Conservation (phyloP, 2,329 filamentous ascomycete species). For the Hirsutella thompsonii region DNA sequence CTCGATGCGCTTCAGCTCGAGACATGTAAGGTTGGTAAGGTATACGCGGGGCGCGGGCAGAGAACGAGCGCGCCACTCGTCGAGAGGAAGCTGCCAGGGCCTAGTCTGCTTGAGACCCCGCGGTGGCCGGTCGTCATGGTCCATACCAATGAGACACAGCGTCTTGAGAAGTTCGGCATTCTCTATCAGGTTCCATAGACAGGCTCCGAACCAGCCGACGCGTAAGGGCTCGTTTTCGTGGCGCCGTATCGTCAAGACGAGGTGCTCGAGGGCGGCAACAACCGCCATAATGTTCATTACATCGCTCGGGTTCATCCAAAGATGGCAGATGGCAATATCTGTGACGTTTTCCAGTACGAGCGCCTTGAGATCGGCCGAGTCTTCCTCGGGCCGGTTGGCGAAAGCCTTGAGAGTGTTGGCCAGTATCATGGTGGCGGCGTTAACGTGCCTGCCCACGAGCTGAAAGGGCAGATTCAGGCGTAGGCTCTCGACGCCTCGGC, state of each 20-base stretch:
- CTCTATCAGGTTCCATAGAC: constrained; percentile 36
- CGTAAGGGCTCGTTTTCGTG: constrained; percentile 23
- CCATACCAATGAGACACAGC: constrained; percentile 33
- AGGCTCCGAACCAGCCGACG: constrained; percentile 26
- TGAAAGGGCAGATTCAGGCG: constrained; percentile 39
- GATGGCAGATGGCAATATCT: constrained; percentile 31
- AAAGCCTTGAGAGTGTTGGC: constrained; percentile 38
- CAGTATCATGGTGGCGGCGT: constrained; percentile 36
- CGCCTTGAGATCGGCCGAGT: constrained; percentile 26
- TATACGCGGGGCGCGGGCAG: constrained; percentile 23
- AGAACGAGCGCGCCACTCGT: constrained; percentile 26
- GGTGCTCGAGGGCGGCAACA: constrained; percentile 26
- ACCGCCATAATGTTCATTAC: constrained; percentile 32
- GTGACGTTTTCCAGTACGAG: constrained; percentile 38
- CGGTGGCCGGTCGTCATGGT: constrained; percentile 24
- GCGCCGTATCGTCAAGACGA: constrained; percentile 33
- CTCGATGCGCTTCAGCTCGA: constrained; percentile 31
- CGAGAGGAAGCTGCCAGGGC: constrained; percentile 19
- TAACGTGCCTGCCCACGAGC: constrained; percentile 30
- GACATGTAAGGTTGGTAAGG: constrained; percentile 23
- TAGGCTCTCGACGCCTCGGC: constrained; percentile 30
- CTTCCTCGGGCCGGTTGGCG: constrained; percentile 29
- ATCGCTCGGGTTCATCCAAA: constrained; percentile 39
- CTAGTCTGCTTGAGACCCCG: constrained; percentile 24
- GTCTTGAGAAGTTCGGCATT: constrained; percentile 30